A percentile compares a stretch with the other conserved stretches of the same genome.
Conservation (phyloP, 805 yeast species). For the Starmerella apis region DNA sequence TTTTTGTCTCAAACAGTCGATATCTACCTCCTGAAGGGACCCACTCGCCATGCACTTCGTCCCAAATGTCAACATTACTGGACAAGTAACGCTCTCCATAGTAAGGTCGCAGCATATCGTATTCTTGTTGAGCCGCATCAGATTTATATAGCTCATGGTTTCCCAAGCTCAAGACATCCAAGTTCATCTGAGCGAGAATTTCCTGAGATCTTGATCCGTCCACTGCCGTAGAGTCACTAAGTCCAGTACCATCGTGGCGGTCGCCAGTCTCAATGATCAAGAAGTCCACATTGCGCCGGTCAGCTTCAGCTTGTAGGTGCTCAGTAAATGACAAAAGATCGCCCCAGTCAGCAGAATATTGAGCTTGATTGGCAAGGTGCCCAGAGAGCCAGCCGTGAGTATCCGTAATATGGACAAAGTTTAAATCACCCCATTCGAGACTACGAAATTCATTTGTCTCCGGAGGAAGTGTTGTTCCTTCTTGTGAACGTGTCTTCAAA, state of each 20-base stretch:
- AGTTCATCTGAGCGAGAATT: slow-evolving; percentile 51
- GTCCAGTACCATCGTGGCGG: slow-evolving; percentile 88
- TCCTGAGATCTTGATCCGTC: slow-evolving; percentile 56
- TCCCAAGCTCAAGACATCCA: slow-evolving; percentile 75
- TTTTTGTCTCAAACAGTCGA: slow-evolving; percentile 54
- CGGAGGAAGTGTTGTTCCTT: slow-evolving; percentile 11
- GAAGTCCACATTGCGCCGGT: slow-evolving; percentile 46
- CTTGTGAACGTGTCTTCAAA: slow-evolving; percentile 7
- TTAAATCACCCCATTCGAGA: slow-evolving; percentile 40
- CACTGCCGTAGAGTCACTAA: slow-evolving; percentile 66
- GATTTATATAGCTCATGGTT: slow-evolving; percentile 79
- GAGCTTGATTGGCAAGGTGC: slow-evolving; percentile 25
- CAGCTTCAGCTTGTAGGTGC: slow-evolving; percentile 41
- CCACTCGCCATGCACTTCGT: slow-evolving; percentile 31
- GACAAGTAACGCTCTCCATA: slow-evolving; percentile 52
- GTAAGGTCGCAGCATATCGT: slow-evolving; percentile 44
- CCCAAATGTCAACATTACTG: slow-evolving; percentile 33
- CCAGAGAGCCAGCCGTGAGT: slow-evolving; percentile 74
- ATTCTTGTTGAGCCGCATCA: slow-evolving; percentile 57
- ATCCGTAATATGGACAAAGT: slow-evolving; percentile 85
- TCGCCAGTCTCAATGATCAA: slow-evolving; percentile 82
- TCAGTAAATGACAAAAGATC: slow-evolving; percentile 63
- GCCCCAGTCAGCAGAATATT: slow-evolving; percentile 85
- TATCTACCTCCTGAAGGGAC: slow-evolving; percentile 60
- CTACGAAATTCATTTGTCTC: background rate